Conservation (phyloP, 495 filamentous ascomycete genomes). For the Daldinia bambusicola region DNA sequence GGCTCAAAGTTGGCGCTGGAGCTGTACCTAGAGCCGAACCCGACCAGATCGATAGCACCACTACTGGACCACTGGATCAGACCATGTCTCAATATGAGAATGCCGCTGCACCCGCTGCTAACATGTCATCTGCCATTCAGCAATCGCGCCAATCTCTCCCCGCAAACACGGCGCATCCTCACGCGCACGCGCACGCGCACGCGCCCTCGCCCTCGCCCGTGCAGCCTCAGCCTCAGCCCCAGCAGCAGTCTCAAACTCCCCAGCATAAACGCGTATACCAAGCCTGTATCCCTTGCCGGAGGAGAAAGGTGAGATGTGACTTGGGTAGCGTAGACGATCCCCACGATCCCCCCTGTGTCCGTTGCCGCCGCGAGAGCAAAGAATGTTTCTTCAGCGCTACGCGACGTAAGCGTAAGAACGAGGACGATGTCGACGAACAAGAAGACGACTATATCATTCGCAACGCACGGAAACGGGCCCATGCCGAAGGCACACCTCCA, state of each 20-base stretch:
- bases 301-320: conserved; percentile 93
- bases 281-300: conserved; percentile 90
- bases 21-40: conserved; percentile 11
- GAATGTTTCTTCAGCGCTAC: conserved; percentile 98
- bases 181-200: conserved; percentile 22
- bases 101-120: conserved; percentile 30
- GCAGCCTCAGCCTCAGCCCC: conserved; percentile 29
- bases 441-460: conserved; percentile 65
- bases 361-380: conserved; percentile 92
- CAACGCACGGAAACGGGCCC: conserved; percentile 64
- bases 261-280: conserved; percentile 82
- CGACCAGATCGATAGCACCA: conserved; percentile 34
- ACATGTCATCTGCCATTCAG: conserved; percentile 38
- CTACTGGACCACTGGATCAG: conserved; percentile 41
- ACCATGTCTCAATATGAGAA: conserved; percentile 42
- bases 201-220: conserved; percentile 7
- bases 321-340: conserved; percentile 94
- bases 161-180: conserved; percentile 35
- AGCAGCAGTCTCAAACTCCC: conserved; percentile 33
- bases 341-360: conserved; percentile 90
- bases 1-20: conserved; percentile 31
- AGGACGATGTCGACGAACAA: conserved; percentile 65
- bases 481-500: conserved; percentile 53
- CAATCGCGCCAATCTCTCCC: conserved; percentile 42
- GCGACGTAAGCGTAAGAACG: conserved; percentile 85